Evolutionary conservation across 73 alveolate genomes (phyloP).

Genomic region (Symbiodinium pilosum): DNA sequence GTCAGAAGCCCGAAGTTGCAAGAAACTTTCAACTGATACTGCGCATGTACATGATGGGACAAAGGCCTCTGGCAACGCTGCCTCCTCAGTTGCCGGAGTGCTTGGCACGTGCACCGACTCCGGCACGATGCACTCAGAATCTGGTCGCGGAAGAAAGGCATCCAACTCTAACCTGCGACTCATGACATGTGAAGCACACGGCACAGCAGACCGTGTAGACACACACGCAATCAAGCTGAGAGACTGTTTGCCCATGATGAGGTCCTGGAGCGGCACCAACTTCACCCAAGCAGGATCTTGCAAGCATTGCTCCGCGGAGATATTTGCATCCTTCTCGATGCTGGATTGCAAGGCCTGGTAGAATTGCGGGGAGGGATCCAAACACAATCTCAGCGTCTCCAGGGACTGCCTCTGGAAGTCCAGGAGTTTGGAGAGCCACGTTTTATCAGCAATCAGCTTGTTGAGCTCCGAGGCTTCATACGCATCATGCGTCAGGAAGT

Average conservation of each 20-base stretch:
- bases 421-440: neutral
- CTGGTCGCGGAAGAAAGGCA: too few species aligned
- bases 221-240: neutral
- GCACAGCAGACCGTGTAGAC: too few species aligned
- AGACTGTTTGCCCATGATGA: neutral
- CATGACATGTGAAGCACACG: too few species aligned
- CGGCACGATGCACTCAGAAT: too few species aligned
- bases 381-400: neutral
- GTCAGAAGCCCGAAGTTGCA: neutral
- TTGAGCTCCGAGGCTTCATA: neutral
- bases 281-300: neutral
- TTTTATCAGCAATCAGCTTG: neutral
- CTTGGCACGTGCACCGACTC: too few species aligned
- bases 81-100: too few species aligned
- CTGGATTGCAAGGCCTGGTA: neutral
- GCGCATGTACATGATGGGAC: too few species aligned
- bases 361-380: neutral
- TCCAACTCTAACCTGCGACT: too few species aligned
- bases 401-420: neutral
- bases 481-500: neutral
- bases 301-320: neutral
- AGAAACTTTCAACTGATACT: too few species aligned
- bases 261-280: neutral
- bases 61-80: too few species aligned
- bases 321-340: neutral